Conservation (phyloP, 495 filamentous ascomycete genomes). For the Usnea hakonensis region DNA sequence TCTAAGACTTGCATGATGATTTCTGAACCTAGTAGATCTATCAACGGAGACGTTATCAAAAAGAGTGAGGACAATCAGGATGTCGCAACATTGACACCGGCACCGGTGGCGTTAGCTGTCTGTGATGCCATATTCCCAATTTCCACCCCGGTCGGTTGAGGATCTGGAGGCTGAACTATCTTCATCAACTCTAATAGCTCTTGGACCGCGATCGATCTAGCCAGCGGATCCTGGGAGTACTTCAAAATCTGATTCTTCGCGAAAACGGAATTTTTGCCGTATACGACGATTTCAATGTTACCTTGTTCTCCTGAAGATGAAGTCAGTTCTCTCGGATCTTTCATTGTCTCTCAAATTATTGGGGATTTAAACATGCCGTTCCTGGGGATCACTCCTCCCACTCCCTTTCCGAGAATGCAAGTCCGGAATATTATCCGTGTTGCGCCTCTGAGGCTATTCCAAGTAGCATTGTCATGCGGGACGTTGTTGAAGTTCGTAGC, state of each 20-base stretch:
- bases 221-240: background rate
- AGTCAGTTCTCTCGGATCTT: background rate
- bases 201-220: constrained; percentile 1
- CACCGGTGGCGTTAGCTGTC: background rate
- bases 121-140: background rate
- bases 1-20: too few species aligned
- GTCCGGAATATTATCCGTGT: background rate
- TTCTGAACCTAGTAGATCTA: too few species aligned
- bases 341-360: background rate
- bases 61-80: background rate
- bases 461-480: background rate
- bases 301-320: background rate
- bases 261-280: background rate
- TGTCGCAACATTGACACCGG: background rate
- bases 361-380: background rate
- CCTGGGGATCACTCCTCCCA: background rate
- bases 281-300: constrained; percentile 4
- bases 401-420: background rate
- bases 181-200: constrained; percentile 1
- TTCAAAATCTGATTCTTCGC: background rate
- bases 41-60: too few species aligned
- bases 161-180: background rate
- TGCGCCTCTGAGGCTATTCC: background rate
- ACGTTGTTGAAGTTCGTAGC: background rate
- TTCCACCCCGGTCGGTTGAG: background rate